Percentiles rank a stretch among this genome's conserved stretches.
Evolutionary conservation across 2,329 filamentous ascomycete species (phyloP).

Genomic region (Daldinia sp.): DNA sequence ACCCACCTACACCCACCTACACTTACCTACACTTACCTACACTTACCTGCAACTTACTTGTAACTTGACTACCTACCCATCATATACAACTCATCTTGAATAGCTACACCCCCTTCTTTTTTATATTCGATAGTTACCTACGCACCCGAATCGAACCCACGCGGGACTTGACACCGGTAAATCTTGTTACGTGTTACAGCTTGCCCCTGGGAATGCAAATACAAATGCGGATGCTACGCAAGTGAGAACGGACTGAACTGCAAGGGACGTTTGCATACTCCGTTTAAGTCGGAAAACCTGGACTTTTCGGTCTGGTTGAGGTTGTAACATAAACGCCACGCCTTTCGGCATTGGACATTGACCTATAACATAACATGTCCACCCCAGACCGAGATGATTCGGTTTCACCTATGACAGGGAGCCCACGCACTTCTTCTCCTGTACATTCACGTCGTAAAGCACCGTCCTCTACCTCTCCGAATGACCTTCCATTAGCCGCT

Average conservation of each 20-base stretch:
- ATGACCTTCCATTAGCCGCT: conserved; percentile 39
- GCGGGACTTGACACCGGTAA: not conserved
- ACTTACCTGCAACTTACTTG: too few relatives aligned
- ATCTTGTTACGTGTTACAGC: not conserved
- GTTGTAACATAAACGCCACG: conserved; percentile 9
- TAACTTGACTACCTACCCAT: not conserved
- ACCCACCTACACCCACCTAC: not conserved
- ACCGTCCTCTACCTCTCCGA: conserved; percentile 37
- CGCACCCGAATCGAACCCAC: not conserved
- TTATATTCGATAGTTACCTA: not conserved
- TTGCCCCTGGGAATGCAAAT: conserved; percentile 6
- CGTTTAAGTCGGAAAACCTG: conserved; percentile 9
- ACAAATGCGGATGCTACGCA: conserved; percentile 18
- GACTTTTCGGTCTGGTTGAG: conserved; percentile 1
- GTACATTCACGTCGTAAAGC: conserved; percentile 37
- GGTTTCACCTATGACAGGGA: conserved; percentile 49
- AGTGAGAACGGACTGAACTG: conserved; percentile 8
- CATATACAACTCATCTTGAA: not conserved
- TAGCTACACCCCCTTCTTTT: not conserved
- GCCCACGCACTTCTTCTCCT: conserved; percentile 41
- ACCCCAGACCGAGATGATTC: conserved; percentile 44
- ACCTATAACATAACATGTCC: conserved; percentile 37
- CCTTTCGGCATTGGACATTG: not conserved
- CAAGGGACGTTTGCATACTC: conserved; percentile 17
- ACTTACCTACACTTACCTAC: not conserved